phyloP scores from a whole-genome alignment of 805 yeast genomes.

The Wickerhamomyces mucosus region DNA sequence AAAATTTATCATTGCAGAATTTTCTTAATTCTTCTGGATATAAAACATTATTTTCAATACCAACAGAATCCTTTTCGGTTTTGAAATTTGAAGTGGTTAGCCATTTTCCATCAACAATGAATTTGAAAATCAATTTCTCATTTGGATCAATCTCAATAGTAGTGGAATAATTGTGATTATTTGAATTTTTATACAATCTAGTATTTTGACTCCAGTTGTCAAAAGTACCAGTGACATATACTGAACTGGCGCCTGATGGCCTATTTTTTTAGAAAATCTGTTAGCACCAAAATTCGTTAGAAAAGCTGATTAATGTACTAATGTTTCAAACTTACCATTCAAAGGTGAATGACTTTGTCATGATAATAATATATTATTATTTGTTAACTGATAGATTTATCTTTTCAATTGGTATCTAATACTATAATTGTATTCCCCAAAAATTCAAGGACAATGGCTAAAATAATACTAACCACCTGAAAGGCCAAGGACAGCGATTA shows the following conservation, averaged over 20 bases:
- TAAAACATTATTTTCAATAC: constrained; percentile 44
- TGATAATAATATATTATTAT: too few species aligned
- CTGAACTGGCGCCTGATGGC: constrained; percentile 27
- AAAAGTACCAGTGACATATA: constrained; percentile 51
- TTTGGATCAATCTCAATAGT: constrained; percentile 32
- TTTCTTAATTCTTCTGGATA: constrained; percentile 24
- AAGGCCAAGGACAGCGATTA: too few species aligned
- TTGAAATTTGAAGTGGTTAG: constrained; percentile 28
- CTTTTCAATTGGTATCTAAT: too few species aligned
- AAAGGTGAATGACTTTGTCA: constrained; percentile 6
- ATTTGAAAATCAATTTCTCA: constrained; percentile 37
- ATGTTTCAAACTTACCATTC: constrained; percentile 10
- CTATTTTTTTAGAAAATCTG: constrained; percentile 10
- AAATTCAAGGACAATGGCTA: too few species aligned
- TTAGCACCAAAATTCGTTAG: not conserved
- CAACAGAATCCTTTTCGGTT: constrained; percentile 31
- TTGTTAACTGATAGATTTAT: too few species aligned
- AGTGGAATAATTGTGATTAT: constrained; percentile 32
- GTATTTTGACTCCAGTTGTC: constrained; percentile 46
- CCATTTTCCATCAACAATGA: constrained; percentile 55
- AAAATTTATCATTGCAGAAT: constrained; percentile 2
- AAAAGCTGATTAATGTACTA: too few species aligned
- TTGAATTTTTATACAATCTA: constrained; percentile 28
- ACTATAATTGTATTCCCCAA: too few species aligned
- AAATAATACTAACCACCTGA: too few species aligned